A percentile compares a stretch with the other conserved stretches of the same genome.
These are phyloP conservation scores for Amaranthus cruentus DNA, from an alignment of 148 eudicot genomes.

Conservation along the genomic window DNA sequence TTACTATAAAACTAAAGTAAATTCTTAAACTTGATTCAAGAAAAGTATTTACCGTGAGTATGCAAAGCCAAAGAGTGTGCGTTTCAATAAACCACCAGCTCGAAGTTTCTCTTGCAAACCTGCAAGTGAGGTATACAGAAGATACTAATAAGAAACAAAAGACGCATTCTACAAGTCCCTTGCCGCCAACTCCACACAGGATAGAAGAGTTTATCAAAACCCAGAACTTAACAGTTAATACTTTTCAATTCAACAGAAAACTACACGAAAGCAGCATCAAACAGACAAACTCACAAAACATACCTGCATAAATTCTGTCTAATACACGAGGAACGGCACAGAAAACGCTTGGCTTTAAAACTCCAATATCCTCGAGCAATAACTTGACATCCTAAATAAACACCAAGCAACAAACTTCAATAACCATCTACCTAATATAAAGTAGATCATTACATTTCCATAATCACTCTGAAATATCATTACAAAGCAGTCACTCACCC, in stretches of 20 bases:
- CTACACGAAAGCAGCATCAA: not conserved
- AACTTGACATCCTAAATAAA: conserved; percentile 73
- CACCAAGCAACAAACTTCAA: conserved; percentile 12
- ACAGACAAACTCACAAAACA: not conserved
- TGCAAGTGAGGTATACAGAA: conserved; percentile 25
- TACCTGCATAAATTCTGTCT: conserved; percentile 90
- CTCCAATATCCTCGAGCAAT: conserved; percentile 80
- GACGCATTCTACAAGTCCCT: not conserved
- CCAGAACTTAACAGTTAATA: not conserved
- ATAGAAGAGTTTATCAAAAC: not conserved
- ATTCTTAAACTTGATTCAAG: not conserved
- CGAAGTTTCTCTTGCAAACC: conserved; percentile 86
- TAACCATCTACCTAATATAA: conserved; percentile 13
- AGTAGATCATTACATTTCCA: conserved; percentile 13
- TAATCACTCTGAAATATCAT: not conserved
- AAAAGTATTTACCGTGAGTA: conserved; percentile 49
- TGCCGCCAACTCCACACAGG: not conserved
- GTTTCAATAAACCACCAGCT: conserved; percentile 67
- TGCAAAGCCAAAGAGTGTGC: conserved; percentile 59
- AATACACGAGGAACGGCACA: conserved; percentile 98
- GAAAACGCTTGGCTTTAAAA: conserved; percentile 77
- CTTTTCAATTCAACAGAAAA: not conserved
- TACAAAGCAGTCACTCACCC: conserved; percentile 52
- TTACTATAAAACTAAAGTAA: not conserved
- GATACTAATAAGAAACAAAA: not conserved